Percentiles rank a stretch among this genome's conserved stretches.
These are phyloP conservation scores for Telopea speciosissima DNA, from an alignment of 177 flowering plant species.

Conservation along the genomic window DNA sequence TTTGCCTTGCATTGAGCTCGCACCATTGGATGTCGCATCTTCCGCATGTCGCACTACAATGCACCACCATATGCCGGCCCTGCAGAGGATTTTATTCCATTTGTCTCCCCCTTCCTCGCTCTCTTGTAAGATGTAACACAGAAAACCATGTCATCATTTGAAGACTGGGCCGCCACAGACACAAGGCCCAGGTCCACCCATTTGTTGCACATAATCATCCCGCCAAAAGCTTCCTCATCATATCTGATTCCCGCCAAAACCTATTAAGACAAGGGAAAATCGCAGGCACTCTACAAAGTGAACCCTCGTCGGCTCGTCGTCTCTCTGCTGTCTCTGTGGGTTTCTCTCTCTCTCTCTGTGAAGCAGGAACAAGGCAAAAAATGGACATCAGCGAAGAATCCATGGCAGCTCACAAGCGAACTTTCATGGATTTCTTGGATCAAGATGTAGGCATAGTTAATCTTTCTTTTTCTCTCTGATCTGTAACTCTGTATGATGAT, in stretches of 20 bases:
- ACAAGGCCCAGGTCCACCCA: too few relatives aligned
- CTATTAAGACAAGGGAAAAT: not conserved
- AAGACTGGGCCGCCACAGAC: too few relatives aligned
- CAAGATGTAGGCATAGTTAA: conserved; percentile 41
- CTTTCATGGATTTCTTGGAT: conserved; percentile 67
- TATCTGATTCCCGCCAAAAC: not conserved
- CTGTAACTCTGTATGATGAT: not conserved
- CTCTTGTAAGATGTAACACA: too few relatives aligned
- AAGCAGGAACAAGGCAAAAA: not conserved
- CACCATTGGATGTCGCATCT: too few relatives aligned
- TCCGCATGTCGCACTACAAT: too few relatives aligned
- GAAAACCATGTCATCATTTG: too few relatives aligned
- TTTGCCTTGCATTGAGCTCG: too few relatives aligned
- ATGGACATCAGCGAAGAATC: conserved; percentile 82
- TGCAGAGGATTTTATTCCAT: too few relatives aligned
- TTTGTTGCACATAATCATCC: not conserved
- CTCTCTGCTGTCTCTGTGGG: too few relatives aligned
- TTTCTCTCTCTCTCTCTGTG: not conserved
- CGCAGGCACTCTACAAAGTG: not conserved
- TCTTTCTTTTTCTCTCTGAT: not conserved
- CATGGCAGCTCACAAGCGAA: conserved; percentile 63
- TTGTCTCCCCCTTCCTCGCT: too few relatives aligned
- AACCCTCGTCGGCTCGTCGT: not conserved
- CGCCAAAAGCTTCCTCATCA: not conserved
- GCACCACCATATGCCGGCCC: too few relatives aligned